phyloP scores from a whole-genome alignment of 163 green algal genomes.

The Trebouxiophyceae sp. region DNA sequence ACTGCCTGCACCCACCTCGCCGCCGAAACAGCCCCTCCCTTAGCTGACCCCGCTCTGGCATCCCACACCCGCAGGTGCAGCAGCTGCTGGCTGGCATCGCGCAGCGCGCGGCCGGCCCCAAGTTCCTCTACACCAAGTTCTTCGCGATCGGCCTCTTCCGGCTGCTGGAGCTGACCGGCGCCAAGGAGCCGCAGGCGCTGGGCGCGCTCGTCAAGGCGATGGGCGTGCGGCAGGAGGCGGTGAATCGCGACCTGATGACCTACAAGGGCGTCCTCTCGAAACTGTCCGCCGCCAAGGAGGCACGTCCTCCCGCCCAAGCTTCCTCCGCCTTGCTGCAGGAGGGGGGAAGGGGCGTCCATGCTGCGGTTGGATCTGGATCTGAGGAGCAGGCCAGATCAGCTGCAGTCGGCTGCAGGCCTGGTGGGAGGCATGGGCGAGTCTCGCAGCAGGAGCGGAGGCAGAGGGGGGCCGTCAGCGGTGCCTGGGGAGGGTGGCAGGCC shows the following conservation, averaged over 20 bases:
- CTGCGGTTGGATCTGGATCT: too few relatives aligned
- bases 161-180: conserved; percentile 61
- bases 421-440: too few relatives aligned
- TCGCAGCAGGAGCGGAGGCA: too few relatives aligned
- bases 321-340: too few relatives aligned
- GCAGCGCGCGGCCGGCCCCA: conserved; percentile 22
- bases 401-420: too few relatives aligned
- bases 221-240: conserved; percentile 37
- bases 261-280: conserved; percentile 79
- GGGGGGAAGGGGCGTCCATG: too few relatives aligned
- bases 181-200: conserved; percentile 77
- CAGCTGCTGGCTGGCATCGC: conserved; percentile 49
- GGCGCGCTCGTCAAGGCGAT: conserved; percentile 61
- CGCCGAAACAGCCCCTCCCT: too few relatives aligned
- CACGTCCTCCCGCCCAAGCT: conserved; percentile 1
- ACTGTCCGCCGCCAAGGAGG: conserved; percentile 68
- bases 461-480: too few relatives aligned
- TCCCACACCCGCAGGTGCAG: conserved; percentile 22
- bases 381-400: too few relatives aligned
- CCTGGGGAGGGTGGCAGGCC: too few relatives aligned
- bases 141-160: conserved; percentile 89
- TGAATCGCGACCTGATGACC: conserved; percentile 69
- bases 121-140: conserved; percentile 86
- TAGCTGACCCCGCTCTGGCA: too few relatives aligned
- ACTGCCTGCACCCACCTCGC: too few relatives aligned